Evolutionary conservation across 305 asterid genomes (phyloP), one percentile per base, ranked within the genome.

Genomic region (Fraxinus sp.): DNA sequence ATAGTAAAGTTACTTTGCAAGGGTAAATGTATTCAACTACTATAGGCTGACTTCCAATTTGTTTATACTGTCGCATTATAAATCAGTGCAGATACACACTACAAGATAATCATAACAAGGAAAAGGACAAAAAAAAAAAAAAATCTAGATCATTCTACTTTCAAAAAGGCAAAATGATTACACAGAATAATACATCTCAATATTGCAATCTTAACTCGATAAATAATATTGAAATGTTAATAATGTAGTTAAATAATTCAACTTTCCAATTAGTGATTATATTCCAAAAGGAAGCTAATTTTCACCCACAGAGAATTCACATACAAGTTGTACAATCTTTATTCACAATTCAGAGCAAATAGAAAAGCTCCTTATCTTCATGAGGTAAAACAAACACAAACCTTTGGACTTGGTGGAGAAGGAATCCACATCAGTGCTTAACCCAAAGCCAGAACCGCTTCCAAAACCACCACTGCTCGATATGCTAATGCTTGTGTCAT

Each of bases 321-420:
- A 3, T 71, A 36, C 76, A 30, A 32, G 44, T 32, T 14, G 11
- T 71, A 71, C 5, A 71, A 32, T 77, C 26, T 14, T 55, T 3
- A 37, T 16, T 46, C 41, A 26, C 0, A 24, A 70, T 5, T 46
- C 10, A 73, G 33, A 41, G 64, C 30, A 16, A 37, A 30, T 35
- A 20, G 59, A 44, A 44, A 39, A 66, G 20, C 44, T 41, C 41
- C 11, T 37, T 8, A 78, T 22, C 28, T 35, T 33, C 9, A 18
- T 18, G 37, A 76, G 39, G 79, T 35, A 77, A 78, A 59, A 79
- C 59, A 79, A 78, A 77, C 59, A 86, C 79, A 52, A 80, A 94
- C 97, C 97, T 86, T 92, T 94, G 73, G 95, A 52, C 84, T 93
- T 94, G 81, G 90, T 78, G 36, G 91, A 85, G 82, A 88, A 89